Conservation (phyloP, 495 filamentous ascomycete species). For the Tuber borchii region DNA sequence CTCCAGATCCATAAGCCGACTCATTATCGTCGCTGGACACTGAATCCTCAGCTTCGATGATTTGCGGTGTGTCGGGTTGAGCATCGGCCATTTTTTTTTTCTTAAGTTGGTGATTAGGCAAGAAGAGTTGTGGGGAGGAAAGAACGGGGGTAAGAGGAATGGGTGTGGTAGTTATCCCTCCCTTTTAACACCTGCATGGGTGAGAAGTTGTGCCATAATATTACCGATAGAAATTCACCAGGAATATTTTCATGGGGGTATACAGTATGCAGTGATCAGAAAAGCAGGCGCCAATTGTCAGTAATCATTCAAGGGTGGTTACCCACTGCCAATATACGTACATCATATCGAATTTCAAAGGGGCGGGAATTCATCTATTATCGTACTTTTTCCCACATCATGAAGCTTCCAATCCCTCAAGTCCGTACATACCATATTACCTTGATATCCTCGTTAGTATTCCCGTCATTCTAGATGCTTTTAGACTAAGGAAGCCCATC, state of each 20-base stretch:
- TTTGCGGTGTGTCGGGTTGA: not conserved
- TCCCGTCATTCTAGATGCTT: not conserved
- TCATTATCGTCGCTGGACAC: not conserved
- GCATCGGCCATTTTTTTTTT: not conserved
- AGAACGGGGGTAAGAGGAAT: not conserved
- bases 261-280: not conserved
- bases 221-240: not conserved
- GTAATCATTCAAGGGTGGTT: not conserved
- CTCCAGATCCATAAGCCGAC: conserved; percentile 20
- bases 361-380: not conserved
- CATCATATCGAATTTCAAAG: not conserved
- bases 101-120: not conserved
- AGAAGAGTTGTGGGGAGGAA: not conserved
- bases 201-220: not conserved
- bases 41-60: not conserved
- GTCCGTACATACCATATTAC: not conserved
- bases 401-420: not conserved
- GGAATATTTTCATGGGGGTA: not conserved
- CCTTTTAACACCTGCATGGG: not conserved
- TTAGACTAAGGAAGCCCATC: not conserved
- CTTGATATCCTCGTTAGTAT: not conserved
- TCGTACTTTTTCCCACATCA: not conserved
- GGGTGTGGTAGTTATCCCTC: not conserved
- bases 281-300: not conserved
- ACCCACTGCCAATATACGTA: not conserved